phyloP scores from a whole-genome alignment of 345 rosid species.

The Firmiana major region DNA sequence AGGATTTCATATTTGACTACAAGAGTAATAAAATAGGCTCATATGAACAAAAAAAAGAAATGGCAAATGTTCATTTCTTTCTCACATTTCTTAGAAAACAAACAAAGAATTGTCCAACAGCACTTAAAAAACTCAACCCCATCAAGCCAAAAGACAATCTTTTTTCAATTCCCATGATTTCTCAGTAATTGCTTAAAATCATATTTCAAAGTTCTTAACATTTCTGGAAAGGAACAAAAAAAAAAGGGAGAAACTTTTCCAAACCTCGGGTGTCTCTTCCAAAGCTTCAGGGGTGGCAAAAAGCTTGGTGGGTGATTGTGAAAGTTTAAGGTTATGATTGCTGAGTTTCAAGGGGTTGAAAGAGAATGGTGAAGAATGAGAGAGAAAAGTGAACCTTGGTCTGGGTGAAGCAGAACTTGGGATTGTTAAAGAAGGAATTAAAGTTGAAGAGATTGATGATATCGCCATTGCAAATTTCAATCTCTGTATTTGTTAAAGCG shows the following conservation, averaged over 20 bases:
- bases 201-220: background rate
- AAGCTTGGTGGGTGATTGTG: slow-evolving; percentile 36
- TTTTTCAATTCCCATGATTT: background rate
- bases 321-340: slow-evolving; percentile 27
- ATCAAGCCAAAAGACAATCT: background rate
- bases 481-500: background rate
- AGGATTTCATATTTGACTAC: background rate
- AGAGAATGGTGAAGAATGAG: slow-evolving; percentile 27
- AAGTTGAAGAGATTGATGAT: slow-evolving; percentile 47
- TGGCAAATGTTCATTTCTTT: background rate
- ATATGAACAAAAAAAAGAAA: background rate
- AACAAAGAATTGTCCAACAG: background rate
- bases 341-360: slow-evolving; percentile 22
- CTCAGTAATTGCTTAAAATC: background rate
- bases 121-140: background rate
- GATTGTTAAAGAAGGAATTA: slow-evolving; percentile 42
- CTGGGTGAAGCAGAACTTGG: slow-evolving; percentile 35
- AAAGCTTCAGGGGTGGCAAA: slow-evolving; percentile 63
- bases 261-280: slow-evolving; percentile 18
- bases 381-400: slow-evolving; percentile 33
- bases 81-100: background rate
- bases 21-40: background rate
- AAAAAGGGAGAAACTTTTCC: background rate
- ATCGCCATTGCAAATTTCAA: slow-evolving; percentile 45
- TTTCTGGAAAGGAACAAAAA: background rate